phyloP scores from a whole-genome alignment of 441 rosid genomes.

The Corymbia calophylla region DNA sequence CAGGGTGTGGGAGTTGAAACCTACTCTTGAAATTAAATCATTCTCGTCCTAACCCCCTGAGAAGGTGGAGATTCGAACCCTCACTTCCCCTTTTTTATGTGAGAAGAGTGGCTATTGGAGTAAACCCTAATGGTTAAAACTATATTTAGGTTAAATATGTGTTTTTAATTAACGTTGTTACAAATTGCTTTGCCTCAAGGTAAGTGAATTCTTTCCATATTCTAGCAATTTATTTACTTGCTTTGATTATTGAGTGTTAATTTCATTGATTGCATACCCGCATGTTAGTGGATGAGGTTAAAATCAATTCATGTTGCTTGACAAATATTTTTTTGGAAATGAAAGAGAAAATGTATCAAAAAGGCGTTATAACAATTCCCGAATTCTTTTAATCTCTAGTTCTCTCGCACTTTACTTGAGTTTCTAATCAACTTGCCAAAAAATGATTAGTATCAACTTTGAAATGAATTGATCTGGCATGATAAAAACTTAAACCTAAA shows the following conservation, averaged over 20 bases:
- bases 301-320: not conserved
- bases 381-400: not conserved
- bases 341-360: no score
- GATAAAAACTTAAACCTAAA: no score
- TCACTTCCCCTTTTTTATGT: no score
- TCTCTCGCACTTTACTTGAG: not conserved
- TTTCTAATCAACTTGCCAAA: no score
- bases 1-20: no score
- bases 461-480: not conserved
- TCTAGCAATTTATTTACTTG: not conserved
- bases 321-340: not conserved
- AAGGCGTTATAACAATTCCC: rapidly evolving
- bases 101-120: no score
- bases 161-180: not conserved
- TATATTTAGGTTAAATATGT: not conserved
- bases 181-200: not conserved
- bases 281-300: rapidly evolving
- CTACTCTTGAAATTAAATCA: no score
- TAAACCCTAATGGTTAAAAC: no score
- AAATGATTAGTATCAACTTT: no score
- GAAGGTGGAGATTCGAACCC: no score
- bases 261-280: not conserved
- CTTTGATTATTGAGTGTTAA: not conserved
- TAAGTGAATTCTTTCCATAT: not conserved
- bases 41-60: no score